Evolutionary conservation across 192 early-diverging fungal genomes (phyloP), one percentile per base, ranked within the genome.

Genomic region (Coemansia sp.): DNA sequence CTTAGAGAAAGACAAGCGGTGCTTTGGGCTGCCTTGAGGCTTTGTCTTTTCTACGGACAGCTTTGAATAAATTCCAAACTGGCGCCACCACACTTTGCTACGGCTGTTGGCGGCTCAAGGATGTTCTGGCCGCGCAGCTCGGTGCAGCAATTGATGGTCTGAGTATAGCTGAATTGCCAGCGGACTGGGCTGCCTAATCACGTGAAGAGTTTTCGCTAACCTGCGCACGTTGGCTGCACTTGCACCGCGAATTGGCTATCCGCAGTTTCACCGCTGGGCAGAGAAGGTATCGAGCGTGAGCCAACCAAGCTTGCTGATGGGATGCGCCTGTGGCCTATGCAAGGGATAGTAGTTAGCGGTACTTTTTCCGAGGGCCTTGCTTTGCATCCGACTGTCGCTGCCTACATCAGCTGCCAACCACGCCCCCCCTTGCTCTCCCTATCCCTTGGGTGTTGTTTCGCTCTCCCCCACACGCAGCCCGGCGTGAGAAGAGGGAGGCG

Each of bases 401-500:
- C 24, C 51, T 13, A 11, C 23, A 28, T 53, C 31, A 58, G 34
- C 56, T 36, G 56, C 23, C 33, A 31, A 31, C 34, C 56, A 36
- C 31, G 8, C 31, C 31, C 10, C 33, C 55, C 56, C 31, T 7
- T 13, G 28, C 10, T 18, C 34, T 34, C n/a, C 56, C 56, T 18
- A 8, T 2, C 53, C 31, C 7, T 28, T n/a, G 56, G 26, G 5
- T 9, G 53, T 6, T 34, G 24, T 28, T 7, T 28, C n/a, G 28
- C 28, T 33, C 16, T 18, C 20, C 56, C 33, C 56, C 56, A 58
- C 34, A 58, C 56, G 34, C 56, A 18, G 34, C 56, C 56, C 34
- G 56, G 56, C 56, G 56, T 58, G 56, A 58, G 56, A 58, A 58
- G 24, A 36, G 56, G 56, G 56, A 31, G 56, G 56, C 57, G 36